phyloP scores from a whole-genome alignment of 1,284 basidiomycete species.

The Rugosomyces carneus region DNA sequence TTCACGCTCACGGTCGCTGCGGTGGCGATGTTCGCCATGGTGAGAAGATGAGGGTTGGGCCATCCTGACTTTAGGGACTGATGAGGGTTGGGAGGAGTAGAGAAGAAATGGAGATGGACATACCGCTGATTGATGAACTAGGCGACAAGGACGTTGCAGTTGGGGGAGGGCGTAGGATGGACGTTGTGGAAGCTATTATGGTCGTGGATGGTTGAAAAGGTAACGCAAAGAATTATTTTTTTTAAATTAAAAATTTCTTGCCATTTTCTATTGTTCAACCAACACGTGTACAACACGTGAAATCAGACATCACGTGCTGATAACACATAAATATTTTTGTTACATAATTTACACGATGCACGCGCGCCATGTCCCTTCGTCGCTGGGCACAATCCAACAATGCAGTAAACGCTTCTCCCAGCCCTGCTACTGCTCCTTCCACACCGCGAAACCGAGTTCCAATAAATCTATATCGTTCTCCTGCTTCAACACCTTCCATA shows the following conservation, averaged over 20 bases:
- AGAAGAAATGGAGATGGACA: constrained; percentile 16
- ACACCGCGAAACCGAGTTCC: constrained; percentile 42
- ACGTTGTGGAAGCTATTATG: constrained; percentile 43
- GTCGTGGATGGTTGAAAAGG: constrained; percentile 18
- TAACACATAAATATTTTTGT: neutral
- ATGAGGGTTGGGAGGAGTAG: constrained; percentile 11
- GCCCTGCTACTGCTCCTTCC: constrained; percentile 20
- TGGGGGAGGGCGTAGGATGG: constrained; percentile 49
- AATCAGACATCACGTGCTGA: constrained; percentile 19
- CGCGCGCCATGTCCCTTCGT: constrained; percentile 40
- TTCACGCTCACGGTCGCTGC: constrained; percentile 56
- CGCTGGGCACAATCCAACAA: constrained; percentile 48
- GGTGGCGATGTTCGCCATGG: constrained; percentile 53
- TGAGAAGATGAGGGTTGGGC: constrained; percentile 81
- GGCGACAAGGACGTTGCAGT: constrained; percentile 72
- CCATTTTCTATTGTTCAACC: constrained; percentile 39
- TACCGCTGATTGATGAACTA: constrained; percentile 52
- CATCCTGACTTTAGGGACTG: constrained; percentile 57
- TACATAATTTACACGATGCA: neutral
- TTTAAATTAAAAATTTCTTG: constrained; percentile 22
- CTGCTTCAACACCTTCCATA: constrained; percentile 56
- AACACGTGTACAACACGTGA: constrained; percentile 35
- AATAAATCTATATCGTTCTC: constrained; percentile 43
- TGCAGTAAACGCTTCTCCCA: constrained; percentile 34
- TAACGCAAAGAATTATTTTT: constrained; percentile 16